Base-by-base conservation (phyloP, 2,329 filamentous ascomycete genomes). In the Penicillium sp. region DNA sequence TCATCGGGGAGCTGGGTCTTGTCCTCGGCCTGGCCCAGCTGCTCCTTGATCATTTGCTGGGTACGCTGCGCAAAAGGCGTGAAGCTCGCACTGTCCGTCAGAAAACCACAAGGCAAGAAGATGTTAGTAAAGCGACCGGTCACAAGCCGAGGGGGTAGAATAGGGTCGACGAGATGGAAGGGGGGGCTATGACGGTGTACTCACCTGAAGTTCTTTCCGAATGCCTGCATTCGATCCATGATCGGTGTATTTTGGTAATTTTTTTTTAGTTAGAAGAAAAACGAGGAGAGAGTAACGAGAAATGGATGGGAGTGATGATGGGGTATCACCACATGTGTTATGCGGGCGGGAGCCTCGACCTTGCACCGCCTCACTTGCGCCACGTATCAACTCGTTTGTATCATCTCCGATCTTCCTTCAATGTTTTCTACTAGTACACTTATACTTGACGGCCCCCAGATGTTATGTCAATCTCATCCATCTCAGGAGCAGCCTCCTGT, bases 1-100 rank as follows among this genome's bases (percentile, higher is more conserved):
- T 97, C 93, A 61, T 90, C 85, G 40, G 93, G 93, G 38, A 98
- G 87, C 75, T 97, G 86, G 57, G 93, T 98, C 88, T 93, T 96
- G 72, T 97, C 93, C 59, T 95, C 90, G 55, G 83, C 88, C 73
- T 94, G 88, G 45, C 93, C 93, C 55, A 97, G 81, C 75, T 96
- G 90, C 75, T 98, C 93, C 78, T 95, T 96, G 69, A 95, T 88
- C 77, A 91, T 94, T 76, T 98, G 93, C 72, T 95, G 88, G 50
- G 89, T 96, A 66, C 91, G 86, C 65, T 88, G 86, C 58, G 90
- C 89, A 69, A 95, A 95, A 32, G 93, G 93, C 58, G 88, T 89
- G 72, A 97, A 87, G 61, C 84, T 84, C 58, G 87, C 85, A 67
- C 89, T 90, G 65, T 65, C 82, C 69, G 66, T 75, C 54, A 60